A percentile compares a stretch with the other conserved stretches of the same genome.
Conservation (phyloP, 352 stramenopile species). For the Phytophthora tentaculata region DNA sequence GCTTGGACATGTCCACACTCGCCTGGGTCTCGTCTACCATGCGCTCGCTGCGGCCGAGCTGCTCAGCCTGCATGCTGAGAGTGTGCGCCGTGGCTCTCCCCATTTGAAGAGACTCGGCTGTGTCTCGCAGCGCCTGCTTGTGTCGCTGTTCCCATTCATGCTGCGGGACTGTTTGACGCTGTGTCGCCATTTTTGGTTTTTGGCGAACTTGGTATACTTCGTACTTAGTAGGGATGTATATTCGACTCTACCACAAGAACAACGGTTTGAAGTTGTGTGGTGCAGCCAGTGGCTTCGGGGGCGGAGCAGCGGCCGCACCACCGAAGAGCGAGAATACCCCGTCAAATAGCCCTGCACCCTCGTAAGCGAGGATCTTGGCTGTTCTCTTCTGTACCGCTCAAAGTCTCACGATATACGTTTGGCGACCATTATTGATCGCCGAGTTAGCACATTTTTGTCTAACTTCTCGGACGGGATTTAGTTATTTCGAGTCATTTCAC, state of each 20-base stretch:
- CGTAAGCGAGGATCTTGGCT: too few relatives aligned
- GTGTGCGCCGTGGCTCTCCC: slow-evolving; percentile 62
- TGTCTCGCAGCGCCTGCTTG: slow-evolving; percentile 53
- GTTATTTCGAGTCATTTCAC: too few relatives aligned
- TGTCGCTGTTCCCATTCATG: slow-evolving; percentile 48
- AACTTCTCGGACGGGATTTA: too few relatives aligned
- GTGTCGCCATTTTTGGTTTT: neutral
- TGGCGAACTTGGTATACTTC: neutral
- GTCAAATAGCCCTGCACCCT: slow-evolving; percentile 30
- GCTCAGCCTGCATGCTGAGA: slow-evolving; percentile 72
- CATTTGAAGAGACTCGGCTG: slow-evolving; percentile 61
- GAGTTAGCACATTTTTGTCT: too few relatives aligned
- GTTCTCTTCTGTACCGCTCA: too few relatives aligned
- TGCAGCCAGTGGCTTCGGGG: slow-evolving; percentile 63
- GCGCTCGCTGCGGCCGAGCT: slow-evolving; percentile 61
- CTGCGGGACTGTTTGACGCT: neutral
- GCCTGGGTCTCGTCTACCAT: slow-evolving; percentile 68
- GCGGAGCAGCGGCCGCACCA: slow-evolving; percentile 31
- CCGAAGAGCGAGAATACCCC: slow-evolving; percentile 47
- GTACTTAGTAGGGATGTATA: neutral
- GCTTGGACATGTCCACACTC: slow-evolving; percentile 62
- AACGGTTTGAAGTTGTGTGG: slow-evolving; percentile 48
- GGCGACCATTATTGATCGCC: too few relatives aligned
- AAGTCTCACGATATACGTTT: too few relatives aligned
- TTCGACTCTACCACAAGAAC: neutral